Base-by-base conservation (phyloP, 1,139 yeast species). In the Nakaseomyces nivariensis region DNA sequence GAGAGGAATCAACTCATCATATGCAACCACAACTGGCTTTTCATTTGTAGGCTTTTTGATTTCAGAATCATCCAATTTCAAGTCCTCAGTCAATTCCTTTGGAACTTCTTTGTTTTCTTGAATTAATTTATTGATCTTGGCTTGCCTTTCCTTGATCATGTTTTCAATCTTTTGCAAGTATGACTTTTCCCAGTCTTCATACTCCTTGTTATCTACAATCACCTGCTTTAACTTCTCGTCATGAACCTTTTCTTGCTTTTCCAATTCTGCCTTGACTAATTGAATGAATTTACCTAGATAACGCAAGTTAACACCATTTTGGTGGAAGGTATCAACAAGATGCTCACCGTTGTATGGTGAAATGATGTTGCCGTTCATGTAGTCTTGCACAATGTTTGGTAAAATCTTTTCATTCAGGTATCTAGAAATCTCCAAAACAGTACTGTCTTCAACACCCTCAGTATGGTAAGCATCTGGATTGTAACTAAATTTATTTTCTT, bases 241-340 rank as follows among this genome's bases (percentile, higher is more conserved):
- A 37, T 60, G 63, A n/a, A 52, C 49, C 11, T 50, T 52, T 26
- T 61, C 61, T 53, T 67, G 67, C 24, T 53, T 52, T 5, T 61
- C 56, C 40, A 60, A 49, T 40, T 64, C 61, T 37, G 62, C 64
- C 41, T 64, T 54, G 4, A 62, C 56, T 32, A 63, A 45, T 5
- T 54, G 49, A 34, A 62, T 55, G 24, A 83, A 63, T 48, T 67
- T 70, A 54, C 97, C 97, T 60, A 92, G 74, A 63, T 92, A 90
- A 70, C 98, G 84, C 72, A 90, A 66, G 67, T 88, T 90, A 64
- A 92, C 83, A 73, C 98, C 98, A 49, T 74, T 73, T 58, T 78
- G 78, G 68, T 92, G 98, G 68, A 92, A 69, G 49, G 76, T 67
- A 41, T 74, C 72, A 32, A 88, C 72, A 60, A 92, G 76, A 59